Conservation (phyloP, 164 flowering plant species). For the Aristolochia contorta region DNA sequence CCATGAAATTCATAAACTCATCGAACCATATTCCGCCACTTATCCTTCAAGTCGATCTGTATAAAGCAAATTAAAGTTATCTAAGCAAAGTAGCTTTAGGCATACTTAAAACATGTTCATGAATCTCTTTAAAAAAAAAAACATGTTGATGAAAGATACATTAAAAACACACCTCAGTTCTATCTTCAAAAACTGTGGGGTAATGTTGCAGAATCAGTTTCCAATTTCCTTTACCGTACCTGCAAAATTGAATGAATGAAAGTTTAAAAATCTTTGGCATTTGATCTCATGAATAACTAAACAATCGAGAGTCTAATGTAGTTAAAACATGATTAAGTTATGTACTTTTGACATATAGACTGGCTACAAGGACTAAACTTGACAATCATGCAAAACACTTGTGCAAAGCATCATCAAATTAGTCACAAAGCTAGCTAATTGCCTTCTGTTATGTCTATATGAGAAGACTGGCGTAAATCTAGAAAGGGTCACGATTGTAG, state of each 20-base stretch:
- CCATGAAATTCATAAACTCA: conserved; percentile 22
- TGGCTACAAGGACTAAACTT: neutral
- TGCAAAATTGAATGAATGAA: conserved; percentile 9
- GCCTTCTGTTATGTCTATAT: too few species aligned
- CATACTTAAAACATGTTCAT: neutral
- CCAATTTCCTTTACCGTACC: conserved; percentile 68
- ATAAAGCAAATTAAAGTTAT: neutral
- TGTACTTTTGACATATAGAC: neutral
- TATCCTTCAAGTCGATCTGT: conserved; percentile 73
- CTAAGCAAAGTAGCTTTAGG: neutral
- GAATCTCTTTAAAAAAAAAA: neutral
- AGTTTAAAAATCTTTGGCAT: neutral
- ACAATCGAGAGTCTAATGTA: neutral
- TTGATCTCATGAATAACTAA: neutral
- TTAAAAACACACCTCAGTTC: conserved; percentile 40
- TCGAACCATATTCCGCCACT: conserved; percentile 53
- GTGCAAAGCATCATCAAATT: neutral
- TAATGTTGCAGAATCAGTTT: conserved; percentile 30
- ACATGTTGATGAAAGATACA: neutral
- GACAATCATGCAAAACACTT: neutral
- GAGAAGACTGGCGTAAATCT: too few species aligned
- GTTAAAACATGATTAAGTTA: neutral
- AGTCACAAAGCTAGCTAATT: neutral
- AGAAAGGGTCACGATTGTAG: too few species aligned
- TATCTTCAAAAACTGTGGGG: conserved; percentile 36